phyloP scores from a whole-genome alignment of 805 yeast genomes.

The Metschnikowia similis region DNA sequence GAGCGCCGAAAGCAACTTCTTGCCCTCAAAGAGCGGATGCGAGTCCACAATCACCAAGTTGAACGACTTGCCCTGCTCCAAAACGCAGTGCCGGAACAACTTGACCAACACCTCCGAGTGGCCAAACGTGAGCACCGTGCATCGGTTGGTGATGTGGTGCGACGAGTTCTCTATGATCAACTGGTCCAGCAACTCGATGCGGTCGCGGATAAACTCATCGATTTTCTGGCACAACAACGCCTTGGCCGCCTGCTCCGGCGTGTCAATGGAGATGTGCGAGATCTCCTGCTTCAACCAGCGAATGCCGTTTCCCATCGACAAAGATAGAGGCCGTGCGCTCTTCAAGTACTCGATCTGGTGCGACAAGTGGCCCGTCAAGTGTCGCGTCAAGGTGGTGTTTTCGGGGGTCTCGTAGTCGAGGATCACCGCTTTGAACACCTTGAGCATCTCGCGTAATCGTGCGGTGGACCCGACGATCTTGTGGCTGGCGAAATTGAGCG shows the following conservation, averaged over 20 bases:
- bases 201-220: constrained; percentile 78
- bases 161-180: constrained; percentile 81
- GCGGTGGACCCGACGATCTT: constrained; percentile 86
- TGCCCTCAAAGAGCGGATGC: constrained; percentile 92
- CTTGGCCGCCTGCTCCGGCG: constrained; percentile 66
- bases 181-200: constrained; percentile 75
- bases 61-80: constrained; percentile 58
- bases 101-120: constrained; percentile 79
- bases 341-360: constrained; percentile 91
- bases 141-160: constrained; percentile 67
- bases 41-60: constrained; percentile 87
- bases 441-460: constrained; percentile 79
- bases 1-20: constrained; percentile 62
- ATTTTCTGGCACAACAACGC: constrained; percentile 58
- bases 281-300: constrained; percentile 96
- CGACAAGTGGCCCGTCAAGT: constrained; percentile 80
- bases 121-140: constrained; percentile 83
- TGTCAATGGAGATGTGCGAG: constrained; percentile 72
- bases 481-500: constrained; percentile 78
- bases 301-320: constrained; percentile 96
- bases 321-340: constrained; percentile 84
- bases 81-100: constrained; percentile 63
- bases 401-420: constrained; percentile 78
- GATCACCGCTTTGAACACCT: constrained; percentile 77
- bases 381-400: constrained; percentile 80